These are phyloP conservation scores for Nemania sp. DNA, from an alignment of 2,329 filamentous ascomycete species.

Conservation along the genomic window DNA sequence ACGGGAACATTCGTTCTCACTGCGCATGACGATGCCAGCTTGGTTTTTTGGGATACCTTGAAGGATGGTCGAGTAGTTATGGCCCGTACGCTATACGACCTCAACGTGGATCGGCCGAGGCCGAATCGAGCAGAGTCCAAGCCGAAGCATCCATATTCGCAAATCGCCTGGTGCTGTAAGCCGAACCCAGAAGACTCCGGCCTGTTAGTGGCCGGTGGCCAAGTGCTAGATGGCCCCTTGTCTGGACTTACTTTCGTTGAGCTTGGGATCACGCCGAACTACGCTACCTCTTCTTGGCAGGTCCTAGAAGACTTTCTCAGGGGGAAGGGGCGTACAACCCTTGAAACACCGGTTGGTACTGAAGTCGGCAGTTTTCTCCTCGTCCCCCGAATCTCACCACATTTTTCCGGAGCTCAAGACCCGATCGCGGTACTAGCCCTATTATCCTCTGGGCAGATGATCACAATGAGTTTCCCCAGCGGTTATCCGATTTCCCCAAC, in stretches of 20 bases:
- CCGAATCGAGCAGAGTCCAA: slow-evolving; percentile 56
- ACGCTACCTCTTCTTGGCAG: slow-evolving; percentile 91
- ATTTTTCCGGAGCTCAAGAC: slow-evolving; percentile 87
- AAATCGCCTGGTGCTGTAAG: slow-evolving; percentile 92
- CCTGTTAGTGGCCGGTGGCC: slow-evolving; percentile 82
- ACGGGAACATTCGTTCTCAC: slow-evolving; percentile 89
- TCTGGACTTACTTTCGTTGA: slow-evolving; percentile 90
- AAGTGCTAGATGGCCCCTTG: slow-evolving; percentile 65
- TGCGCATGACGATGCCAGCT: slow-evolving; percentile 84
- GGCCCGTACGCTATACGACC: slow-evolving; percentile 78
- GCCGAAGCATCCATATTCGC: slow-evolving; percentile 74
- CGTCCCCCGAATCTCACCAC: slow-evolving; percentile 79
- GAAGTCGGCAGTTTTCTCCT: slow-evolving; percentile 81
- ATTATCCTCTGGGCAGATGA: slow-evolving; percentile 82
- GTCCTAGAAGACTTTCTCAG: slow-evolving; percentile 77
- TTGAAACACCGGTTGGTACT: slow-evolving; percentile 77
- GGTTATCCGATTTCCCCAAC: slow-evolving; percentile 90
- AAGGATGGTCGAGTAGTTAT: slow-evolving; percentile 85
- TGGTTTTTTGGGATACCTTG: slow-evolving; percentile 86
- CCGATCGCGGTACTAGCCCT: slow-evolving; percentile 83
- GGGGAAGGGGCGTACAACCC: slow-evolving; percentile 70
- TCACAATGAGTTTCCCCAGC: slow-evolving; percentile 89
- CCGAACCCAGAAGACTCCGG: slow-evolving; percentile 92
- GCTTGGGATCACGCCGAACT: slow-evolving; percentile 84
- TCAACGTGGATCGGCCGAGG: slow-evolving; percentile 71